A percentile compares a stretch with the other conserved stretches of the same genome.
Conservation (phyloP, 2,329 filamentous ascomycete species). For the Karstenula rhodostoma region DNA sequence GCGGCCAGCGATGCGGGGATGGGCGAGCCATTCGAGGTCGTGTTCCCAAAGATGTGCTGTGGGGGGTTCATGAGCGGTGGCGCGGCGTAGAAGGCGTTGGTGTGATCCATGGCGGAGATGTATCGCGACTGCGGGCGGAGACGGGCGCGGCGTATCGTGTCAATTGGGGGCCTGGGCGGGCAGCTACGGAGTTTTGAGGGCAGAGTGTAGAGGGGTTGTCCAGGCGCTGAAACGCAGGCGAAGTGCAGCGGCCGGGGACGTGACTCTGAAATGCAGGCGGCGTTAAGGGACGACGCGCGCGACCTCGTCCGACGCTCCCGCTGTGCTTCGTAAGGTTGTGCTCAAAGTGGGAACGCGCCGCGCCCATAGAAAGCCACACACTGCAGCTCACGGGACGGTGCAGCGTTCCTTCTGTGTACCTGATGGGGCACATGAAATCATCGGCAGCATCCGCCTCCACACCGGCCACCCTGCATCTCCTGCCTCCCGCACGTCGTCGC, state of each 20-base stretch:
- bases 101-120: slow-evolving; percentile 41
- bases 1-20: slow-evolving; percentile 40
- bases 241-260: background rate
- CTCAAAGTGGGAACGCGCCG: slow-evolving; percentile 6
- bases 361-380: background rate
- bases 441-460: slow-evolving; percentile 6
- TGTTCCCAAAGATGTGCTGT: slow-evolving; percentile 51
- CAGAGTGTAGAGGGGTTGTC: slow-evolving; percentile 1
- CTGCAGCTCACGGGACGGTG: background rate
- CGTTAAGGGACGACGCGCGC: slow-evolving; percentile 17
- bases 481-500: background rate
- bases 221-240: slow-evolving; percentile 9
- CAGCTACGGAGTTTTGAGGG: slow-evolving; percentile 8
- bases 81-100: slow-evolving; percentile 43
- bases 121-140: background rate
- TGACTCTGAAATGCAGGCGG: slow-evolving; percentile 6
- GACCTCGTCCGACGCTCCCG: slow-evolving; percentile 8
- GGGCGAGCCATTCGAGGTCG: slow-evolving; percentile 47
- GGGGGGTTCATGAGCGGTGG: slow-evolving; percentile 51
- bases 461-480: slow-evolving; percentile 1
- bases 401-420: too few relatives aligned
- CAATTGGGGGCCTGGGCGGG: slow-evolving; percentile 6
- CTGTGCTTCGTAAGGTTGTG: slow-evolving; percentile 9
- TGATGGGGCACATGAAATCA: background rate
- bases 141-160: slow-evolving; percentile 10